These are phyloP conservation scores for Fistulinella prunicolor DNA, from an alignment of 768 basidiomycete genomes.

Conservation along the genomic window DNA sequence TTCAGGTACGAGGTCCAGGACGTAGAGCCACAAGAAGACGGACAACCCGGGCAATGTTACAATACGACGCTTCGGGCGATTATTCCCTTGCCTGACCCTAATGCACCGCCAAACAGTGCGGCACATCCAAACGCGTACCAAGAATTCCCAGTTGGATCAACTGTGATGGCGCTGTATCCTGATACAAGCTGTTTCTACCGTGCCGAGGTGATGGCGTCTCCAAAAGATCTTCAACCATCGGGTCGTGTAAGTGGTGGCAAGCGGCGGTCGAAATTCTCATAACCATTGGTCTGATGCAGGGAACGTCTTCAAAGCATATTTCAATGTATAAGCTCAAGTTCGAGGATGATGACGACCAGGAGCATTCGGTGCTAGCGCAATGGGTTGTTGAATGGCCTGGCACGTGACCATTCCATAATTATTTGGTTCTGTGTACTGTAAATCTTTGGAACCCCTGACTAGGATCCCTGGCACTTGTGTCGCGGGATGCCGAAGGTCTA, in stretches of 20 bases:
- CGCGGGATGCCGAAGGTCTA: constrained; percentile 11
- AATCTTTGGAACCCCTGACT: not conserved
- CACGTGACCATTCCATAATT: constrained; percentile 1
- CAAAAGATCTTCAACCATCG: constrained; percentile 39
- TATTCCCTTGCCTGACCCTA: constrained; percentile 78
- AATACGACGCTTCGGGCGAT: constrained; percentile 67
- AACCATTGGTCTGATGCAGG: constrained; percentile 13
- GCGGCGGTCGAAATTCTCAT: constrained; percentile 4
- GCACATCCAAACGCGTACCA: constrained; percentile 69
- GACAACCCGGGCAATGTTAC: constrained; percentile 67
- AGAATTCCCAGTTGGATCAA: constrained; percentile 67
- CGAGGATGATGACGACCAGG: constrained; percentile 86
- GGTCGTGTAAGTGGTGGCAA: constrained; percentile 36
- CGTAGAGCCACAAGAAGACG: constrained; percentile 78
- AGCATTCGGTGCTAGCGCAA: constrained; percentile 70
- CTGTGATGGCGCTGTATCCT: constrained; percentile 85
- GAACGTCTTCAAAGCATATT: constrained; percentile 43
- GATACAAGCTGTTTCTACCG: constrained; percentile 91
- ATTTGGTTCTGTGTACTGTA: not conserved
- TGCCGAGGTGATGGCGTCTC: constrained; percentile 76
- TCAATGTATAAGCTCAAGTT: constrained; percentile 78
- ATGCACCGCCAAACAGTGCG: constrained; percentile 51
- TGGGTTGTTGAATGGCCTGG: constrained; percentile 83
- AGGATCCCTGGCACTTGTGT: constrained; percentile 15
- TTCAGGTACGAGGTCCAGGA: constrained; percentile 83